phyloP scores from a whole-genome alignment of 2,329 filamentous ascomycete genomes.

The Bipolaris gigantea region DNA sequence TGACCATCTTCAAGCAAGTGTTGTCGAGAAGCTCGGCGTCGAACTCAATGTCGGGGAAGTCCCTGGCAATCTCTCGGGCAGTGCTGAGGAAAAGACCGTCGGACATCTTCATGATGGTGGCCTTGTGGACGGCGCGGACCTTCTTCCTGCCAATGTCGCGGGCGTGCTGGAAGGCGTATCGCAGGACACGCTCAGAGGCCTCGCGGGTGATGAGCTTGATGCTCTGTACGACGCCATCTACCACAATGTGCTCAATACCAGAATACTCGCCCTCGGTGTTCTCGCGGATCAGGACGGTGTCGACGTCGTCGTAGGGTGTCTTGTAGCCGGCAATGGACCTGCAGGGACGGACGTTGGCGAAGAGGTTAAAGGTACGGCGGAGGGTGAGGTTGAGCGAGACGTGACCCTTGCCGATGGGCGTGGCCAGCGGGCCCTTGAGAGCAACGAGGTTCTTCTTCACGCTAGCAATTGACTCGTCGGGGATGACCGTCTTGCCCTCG shows the following conservation, averaged over 20 bases:
- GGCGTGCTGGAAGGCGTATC: conserved; percentile 98
- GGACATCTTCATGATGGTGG: conserved; percentile 99
- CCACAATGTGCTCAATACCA: conserved; percentile 96
- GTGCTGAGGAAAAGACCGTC: conserved; percentile 96
- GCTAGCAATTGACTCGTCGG: conserved; percentile 87
- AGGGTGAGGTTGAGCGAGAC: conserved; percentile 98
- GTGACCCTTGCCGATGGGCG: conserved; percentile 96
- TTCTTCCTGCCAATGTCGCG: conserved; percentile 91
- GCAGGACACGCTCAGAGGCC: conserved; percentile 91
- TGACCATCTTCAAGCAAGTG: conserved; percentile 98
- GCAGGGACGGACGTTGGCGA: conserved; percentile 98
- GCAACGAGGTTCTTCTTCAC: conserved; percentile 96
- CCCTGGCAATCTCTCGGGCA: conserved; percentile 83
- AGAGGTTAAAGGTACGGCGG: conserved; percentile 98
- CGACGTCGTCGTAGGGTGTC: conserved; percentile 95
- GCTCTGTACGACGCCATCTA: conserved; percentile 96
- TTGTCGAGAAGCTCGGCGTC: conserved; percentile 98
- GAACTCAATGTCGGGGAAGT: conserved; percentile 94
- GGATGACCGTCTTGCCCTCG: conserved; percentile 93
- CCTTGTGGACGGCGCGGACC: conserved; percentile 98
- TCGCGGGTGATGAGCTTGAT: conserved; percentile 99
- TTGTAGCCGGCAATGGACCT: conserved; percentile 96
- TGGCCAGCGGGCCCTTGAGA: conserved; percentile 97
- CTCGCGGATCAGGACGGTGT: conserved; percentile 97
- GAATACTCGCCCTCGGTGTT: conserved; percentile 99